Conservation (phyloP, 2,329 filamentous ascomycete species). For the Xylaria sp. region DNA sequence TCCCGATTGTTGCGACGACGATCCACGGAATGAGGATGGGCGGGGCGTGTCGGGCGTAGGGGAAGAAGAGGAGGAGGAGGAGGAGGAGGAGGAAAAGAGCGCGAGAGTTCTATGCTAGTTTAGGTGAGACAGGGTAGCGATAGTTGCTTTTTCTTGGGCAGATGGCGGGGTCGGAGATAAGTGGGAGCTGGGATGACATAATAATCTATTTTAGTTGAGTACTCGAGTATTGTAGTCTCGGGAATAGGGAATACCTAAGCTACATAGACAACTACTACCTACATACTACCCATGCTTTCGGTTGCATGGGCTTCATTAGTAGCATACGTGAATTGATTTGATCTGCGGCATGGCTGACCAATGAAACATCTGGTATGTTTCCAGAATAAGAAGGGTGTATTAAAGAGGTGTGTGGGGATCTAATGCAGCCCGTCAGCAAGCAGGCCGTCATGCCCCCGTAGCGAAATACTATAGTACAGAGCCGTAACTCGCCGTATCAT, state of each 20-base stretch:
- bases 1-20: slow-evolving; percentile 4
- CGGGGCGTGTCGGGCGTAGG: not conserved
- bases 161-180: not conserved
- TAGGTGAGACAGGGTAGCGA: not conserved
- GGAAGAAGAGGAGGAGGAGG: no score
- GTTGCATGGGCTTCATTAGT: not conserved
- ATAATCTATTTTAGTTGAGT: not conserved
- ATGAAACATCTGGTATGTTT: not conserved
- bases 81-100: no score
- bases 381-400: slow-evolving; percentile 2
- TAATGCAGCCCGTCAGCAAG: not conserved
- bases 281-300: no score
- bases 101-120: not conserved
- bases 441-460: not conserved
- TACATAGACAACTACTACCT: not conserved
- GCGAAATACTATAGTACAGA: not conserved
- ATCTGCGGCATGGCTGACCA: not conserved
- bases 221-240: not conserved
- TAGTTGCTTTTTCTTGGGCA: not conserved
- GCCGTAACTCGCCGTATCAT: not conserved
- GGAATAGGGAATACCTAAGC: not conserved
- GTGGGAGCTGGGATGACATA: not conserved
- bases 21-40: slow-evolving; percentile 30
- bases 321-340: not conserved
- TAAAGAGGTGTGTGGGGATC: not conserved